These are phyloP conservation scores for Drechslerella coelobrocha DNA, from an alignment of 2,329 filamentous ascomycete species.

Conservation along the genomic window DNA sequence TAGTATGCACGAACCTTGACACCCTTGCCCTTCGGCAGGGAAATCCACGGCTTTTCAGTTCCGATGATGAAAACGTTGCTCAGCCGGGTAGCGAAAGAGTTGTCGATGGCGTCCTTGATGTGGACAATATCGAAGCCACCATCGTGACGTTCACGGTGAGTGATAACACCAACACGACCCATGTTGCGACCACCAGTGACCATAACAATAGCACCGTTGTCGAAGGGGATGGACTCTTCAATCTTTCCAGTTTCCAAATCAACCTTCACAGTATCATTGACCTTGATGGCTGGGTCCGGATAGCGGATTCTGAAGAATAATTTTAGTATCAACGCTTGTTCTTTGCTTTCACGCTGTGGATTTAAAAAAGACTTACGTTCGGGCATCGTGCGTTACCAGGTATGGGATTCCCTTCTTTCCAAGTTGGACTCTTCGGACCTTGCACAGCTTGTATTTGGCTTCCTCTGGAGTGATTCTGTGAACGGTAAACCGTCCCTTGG, in stretches of 20 bases:
- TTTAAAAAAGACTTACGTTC: slow-evolving; percentile 83
- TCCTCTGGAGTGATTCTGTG: slow-evolving; percentile 99
- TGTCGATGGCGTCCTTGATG: slow-evolving; percentile 99
- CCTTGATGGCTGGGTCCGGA: slow-evolving; percentile 97
- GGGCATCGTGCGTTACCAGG: slow-evolving; percentile 99
- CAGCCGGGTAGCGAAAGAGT: slow-evolving; percentile 99
- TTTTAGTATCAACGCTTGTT: neutral
- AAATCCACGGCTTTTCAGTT: slow-evolving; percentile 98
- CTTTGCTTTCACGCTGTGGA: neutral
- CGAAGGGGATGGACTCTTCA: slow-evolving; percentile 96
- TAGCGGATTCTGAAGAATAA: slow-evolving; percentile 82
- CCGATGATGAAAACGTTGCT: slow-evolving; percentile 99
- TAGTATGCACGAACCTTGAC: slow-evolving; percentile 71
- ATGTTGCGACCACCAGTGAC: slow-evolving; percentile 99
- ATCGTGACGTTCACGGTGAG: slow-evolving; percentile 99
- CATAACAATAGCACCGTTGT: slow-evolving; percentile 98
- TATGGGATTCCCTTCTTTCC: slow-evolving; percentile 99
- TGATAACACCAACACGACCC: slow-evolving; percentile 99
- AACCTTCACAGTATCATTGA: slow-evolving; percentile 99
- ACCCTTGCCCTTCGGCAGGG: slow-evolving; percentile 99
- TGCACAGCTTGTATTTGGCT: slow-evolving; percentile 99
- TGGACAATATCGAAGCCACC: slow-evolving; percentile 99
- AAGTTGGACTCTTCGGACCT: slow-evolving; percentile 99
- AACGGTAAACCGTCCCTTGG: slow-evolving; percentile 99
- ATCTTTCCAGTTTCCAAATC: slow-evolving; percentile 97